phyloP scores from a whole-genome alignment of 345 rosid genomes.

The Cardamine resedifolia region DNA sequence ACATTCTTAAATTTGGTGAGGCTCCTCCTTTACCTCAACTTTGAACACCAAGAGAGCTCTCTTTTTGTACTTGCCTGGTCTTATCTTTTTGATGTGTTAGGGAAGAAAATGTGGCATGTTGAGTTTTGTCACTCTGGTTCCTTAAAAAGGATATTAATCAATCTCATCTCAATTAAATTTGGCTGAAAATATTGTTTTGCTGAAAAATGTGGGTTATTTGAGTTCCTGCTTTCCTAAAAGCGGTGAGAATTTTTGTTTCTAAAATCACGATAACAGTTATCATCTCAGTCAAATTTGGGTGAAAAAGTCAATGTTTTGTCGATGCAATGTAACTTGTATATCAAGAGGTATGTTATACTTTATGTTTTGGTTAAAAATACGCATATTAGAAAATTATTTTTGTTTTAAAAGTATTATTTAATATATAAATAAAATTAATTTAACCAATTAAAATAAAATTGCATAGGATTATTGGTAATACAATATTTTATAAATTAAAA shows the following conservation, averaged over 20 bases:
- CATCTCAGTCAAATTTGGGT: neutral
- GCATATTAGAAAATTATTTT: no score
- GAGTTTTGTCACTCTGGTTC: neutral
- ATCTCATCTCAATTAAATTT: neutral
- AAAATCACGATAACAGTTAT: neutral
- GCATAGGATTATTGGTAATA: no score
- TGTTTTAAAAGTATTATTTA: no score
- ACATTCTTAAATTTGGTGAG: conserved; percentile 81
- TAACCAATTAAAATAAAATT: no score
- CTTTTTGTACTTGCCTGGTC: neutral
- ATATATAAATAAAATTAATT: no score
- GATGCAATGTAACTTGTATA: no score
- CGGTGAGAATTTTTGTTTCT: neutral
- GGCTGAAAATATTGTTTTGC: neutral
- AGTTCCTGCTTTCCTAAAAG: neutral
- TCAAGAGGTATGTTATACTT: no score
- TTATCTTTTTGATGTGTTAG: neutral
- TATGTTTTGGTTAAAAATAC: no score
- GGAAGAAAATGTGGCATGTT: neutral
- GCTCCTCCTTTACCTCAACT: conserved; percentile 54
- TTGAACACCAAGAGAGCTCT: conserved; percentile 14
- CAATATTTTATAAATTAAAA: no score
- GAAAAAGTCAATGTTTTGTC: neutral
- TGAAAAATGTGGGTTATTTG: neutral
- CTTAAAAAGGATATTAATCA: neutral